A percentile compares a stretch with the other conserved stretches of the same genome.
Evolutionary conservation across 805 yeast genomes (phyloP).

Genomic region (Metschnikowia gelsemii): DNA sequence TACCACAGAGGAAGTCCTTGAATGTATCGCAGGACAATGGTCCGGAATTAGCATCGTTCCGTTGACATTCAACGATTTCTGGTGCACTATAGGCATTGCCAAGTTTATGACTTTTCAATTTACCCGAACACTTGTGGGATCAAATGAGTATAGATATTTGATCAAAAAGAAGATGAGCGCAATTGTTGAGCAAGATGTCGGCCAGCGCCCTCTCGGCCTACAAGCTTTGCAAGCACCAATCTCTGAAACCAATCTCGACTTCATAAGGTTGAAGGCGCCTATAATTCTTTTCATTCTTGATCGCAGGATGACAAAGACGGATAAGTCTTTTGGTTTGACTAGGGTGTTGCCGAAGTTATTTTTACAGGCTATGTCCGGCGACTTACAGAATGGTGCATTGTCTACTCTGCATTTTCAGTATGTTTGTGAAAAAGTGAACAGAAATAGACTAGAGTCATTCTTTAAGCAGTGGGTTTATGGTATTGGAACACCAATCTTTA

Average conservation of each 20-base stretch:
- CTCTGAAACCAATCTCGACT: constrained; percentile 57
- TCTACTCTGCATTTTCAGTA: constrained; percentile 85
- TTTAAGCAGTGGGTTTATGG: constrained; percentile 94
- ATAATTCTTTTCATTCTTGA: constrained; percentile 81
- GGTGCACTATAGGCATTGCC: constrained; percentile 88
- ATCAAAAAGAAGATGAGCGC: constrained; percentile 63
- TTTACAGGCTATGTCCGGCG: constrained; percentile 94
- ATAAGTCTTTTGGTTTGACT: constrained; percentile 86
- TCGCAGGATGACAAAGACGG: constrained; percentile 92
- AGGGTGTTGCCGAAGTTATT: constrained; percentile 90
- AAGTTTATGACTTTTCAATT: constrained; percentile 79
- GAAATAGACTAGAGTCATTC: constrained; percentile 75
- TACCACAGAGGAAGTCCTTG: constrained; percentile 65
- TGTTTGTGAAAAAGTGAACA: constrained; percentile 93
- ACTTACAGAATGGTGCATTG: constrained; percentile 70
- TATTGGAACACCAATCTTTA: constrained; percentile 83
- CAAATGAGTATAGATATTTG: constrained; percentile 73
- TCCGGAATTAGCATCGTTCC: constrained; percentile 91
- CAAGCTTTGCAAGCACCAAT: constrained; percentile 70
- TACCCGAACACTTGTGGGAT: constrained; percentile 70
- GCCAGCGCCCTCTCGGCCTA: constrained; percentile 75
- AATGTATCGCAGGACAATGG: constrained; percentile 85
- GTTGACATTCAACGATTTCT: constrained; percentile 68
- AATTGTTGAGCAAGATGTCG: constrained; percentile 72
- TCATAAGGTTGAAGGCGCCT: constrained; percentile 79